Evolutionary conservation across 2,329 filamentous ascomycete genomes (phyloP), one percentile per base, ranked within the genome.

Genomic region (Claviceps maximensis): DNA sequence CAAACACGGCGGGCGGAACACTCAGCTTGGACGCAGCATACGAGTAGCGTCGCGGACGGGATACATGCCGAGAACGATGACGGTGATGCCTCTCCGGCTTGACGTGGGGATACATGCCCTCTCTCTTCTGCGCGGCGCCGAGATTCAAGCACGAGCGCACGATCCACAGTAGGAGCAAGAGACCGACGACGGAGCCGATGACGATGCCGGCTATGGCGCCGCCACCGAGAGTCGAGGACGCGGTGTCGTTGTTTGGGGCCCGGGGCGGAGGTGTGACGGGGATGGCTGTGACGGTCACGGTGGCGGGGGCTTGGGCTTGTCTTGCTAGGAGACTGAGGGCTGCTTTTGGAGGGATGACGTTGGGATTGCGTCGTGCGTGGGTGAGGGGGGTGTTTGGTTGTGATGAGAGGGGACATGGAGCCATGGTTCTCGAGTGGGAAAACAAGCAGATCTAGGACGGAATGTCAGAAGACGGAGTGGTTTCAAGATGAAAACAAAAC

Each of bases 171-270:
- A 77, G 54, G 0, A 76, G 63, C 13, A 77, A 62, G 42, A 73
- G 58, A n/a, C 73, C 73, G 47, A 60, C 67, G 50, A 77, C 65
- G 25, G 71, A 72, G 21, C 74, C 74, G 56, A 77, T 70, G 47
- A 77, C 71, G 54, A 77, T 77, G 47, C 74, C 74, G 0, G 73
- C 74, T 49, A 78, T 77, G 47, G 72, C 74, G 47, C 74, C 74
- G 49, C 72, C 73, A 44, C 65, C 69, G 13, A 77, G 65, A 12
- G 52, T 57, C n/a, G 54, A 61, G 33, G 56, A 54, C 29, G 7
- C 29, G 29, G 29, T 31, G 31, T 9, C 7, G 47, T 56, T 55
- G 13, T 58, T 47, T 1, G 25, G 38, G 5, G 25, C 17, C 13
- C 19, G 48, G 23, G 21, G 31, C 8, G 31, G 31, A 13, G 31